Conservation (phyloP, 805 yeast species). For the Cyberlindnera maclurae region DNA sequence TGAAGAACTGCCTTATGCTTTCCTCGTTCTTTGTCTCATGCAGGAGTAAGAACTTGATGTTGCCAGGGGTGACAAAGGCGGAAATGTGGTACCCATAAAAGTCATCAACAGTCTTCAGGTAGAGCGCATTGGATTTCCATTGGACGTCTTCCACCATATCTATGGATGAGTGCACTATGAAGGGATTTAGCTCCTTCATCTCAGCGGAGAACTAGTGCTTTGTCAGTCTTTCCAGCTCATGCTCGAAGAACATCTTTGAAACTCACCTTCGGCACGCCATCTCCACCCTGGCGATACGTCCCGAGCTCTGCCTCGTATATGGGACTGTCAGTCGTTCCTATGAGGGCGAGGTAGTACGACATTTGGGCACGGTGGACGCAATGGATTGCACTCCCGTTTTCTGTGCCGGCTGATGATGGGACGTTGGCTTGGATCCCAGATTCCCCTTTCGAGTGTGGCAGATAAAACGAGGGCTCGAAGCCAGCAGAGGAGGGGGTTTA, state of each 20-base stretch:
- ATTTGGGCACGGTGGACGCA: too few relatives aligned
- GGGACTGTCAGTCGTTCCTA: conserved; percentile 83
- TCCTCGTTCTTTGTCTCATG: conserved; percentile 61
- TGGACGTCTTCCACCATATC: conserved; percentile 90
- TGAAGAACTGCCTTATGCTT: conserved; percentile 72
- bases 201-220: conserved; percentile 47
- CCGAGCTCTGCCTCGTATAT: conserved; percentile 84
- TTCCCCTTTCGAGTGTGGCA: too few relatives aligned
- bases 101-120: conserved; percentile 73
- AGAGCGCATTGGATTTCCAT: conserved; percentile 61
- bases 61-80: conserved; percentile 84
- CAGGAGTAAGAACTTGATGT: conserved; percentile 68
- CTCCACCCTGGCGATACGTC: conserved; percentile 58
- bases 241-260: too few relatives aligned
- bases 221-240: conserved; percentile 9
- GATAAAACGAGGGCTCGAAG: too few relatives aligned
- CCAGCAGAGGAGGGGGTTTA: too few relatives aligned
- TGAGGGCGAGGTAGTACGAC: conserved; percentile 84
- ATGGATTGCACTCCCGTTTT: too few relatives aligned
- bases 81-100: conserved; percentile 80
- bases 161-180: conserved; percentile 78
- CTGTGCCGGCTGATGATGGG: too few relatives aligned
- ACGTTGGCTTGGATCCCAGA: too few relatives aligned
- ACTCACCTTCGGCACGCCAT: conserved; percentile 36
- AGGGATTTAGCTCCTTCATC: conserved; percentile 76